Base-by-base conservation (phyloP, 129 eudicot species). In the Pulicaria dysenterica region DNA sequence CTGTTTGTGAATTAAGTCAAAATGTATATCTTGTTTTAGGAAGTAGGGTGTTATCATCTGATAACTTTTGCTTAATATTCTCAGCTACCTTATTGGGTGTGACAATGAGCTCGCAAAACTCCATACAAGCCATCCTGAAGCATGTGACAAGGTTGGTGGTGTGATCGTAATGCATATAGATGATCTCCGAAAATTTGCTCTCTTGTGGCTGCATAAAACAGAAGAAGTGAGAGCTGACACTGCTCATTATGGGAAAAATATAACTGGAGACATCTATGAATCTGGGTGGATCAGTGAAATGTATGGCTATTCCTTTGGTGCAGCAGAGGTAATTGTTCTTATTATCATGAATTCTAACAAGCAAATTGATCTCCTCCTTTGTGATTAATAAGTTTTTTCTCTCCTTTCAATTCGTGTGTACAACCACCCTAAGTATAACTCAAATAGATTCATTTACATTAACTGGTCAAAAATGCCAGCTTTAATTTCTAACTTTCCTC, bases 231-330 rank as follows among this genome's bases (percentile, higher is more conserved):
- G 99, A 64, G 93, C 95, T 3, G 99, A 94, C 78, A 86, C 82
- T 51, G 96, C 90, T 80, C 99, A 94, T 76, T 94, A 86, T 73
- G 81, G 86, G 14, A 90, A 34, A 80, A 84, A 86, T 58, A 66
- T 87, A 58, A 94, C 97, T 2, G 99, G 99, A 63, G 99, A 94
- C 69, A 80, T 94, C 57, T 94, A 94, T 54, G 90, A 86, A 64
- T 64, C 96, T 69, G 99, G 99, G 46, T 94, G 99, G 99, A 90
- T 94, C 42, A 94, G 99, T 73, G 99, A 94, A 81, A 94, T 94
- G 99, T 94, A 94, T 73, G 99, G 99, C 48, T 94, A 94, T 79
- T 85, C 97, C 17, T 94, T 94, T 80, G 99, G 86, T 50, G 99
- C 99, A 37, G 97, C 99, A 47, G 97, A 94, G 99, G 99, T 94